These are phyloP conservation scores for Scytalidium sp. DNA, from an alignment of 2,329 filamentous ascomycete species.

Conservation along the genomic window DNA sequence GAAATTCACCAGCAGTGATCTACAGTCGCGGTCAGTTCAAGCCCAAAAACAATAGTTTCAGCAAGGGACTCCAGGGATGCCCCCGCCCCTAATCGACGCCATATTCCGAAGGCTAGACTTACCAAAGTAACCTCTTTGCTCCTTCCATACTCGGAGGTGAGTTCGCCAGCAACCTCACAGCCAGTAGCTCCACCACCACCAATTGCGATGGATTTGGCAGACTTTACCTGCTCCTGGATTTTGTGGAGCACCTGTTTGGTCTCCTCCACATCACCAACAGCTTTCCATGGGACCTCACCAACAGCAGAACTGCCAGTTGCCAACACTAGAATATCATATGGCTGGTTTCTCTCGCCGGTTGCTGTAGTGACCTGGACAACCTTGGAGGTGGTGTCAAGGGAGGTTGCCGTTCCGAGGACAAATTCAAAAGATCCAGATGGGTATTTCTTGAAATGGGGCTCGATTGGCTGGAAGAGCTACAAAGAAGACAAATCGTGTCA, in stretches of 20 bases:
- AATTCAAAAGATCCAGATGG: constrained; percentile 31
- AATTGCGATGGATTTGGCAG: constrained; percentile 18
- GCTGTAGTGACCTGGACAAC: constrained; percentile 25
- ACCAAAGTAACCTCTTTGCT: constrained; percentile 21
- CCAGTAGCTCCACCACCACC: constrained; percentile 24
- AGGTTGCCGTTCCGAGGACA: constrained; percentile 34
- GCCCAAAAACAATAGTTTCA: background rate
- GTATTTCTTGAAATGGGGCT: constrained; percentile 33
- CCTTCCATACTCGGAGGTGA: constrained; percentile 20
- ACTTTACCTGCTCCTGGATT: constrained; percentile 2
- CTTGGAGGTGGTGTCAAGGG: constrained; percentile 29
- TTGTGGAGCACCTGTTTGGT: constrained; percentile 5
- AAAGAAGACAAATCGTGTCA: too few relatives aligned
- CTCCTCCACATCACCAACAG: constrained; percentile 11
- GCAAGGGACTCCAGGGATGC: background rate
- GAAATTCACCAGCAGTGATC: constrained; percentile 17
- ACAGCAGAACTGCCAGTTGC: constrained; percentile 39
- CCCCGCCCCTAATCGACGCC: too few relatives aligned
- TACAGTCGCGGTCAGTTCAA: background rate
- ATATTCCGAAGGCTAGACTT: too few relatives aligned
- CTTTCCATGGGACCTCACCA: constrained; percentile 48
- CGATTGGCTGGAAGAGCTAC: constrained; percentile 29
- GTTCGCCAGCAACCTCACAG: constrained; percentile 24
- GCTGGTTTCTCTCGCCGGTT: constrained; percentile 20
- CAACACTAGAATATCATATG: constrained; percentile 41